These are phyloP conservation scores for Beauveria bassiana DNA, from an alignment of 2,329 filamentous ascomycete species.

Conservation along the genomic window DNA sequence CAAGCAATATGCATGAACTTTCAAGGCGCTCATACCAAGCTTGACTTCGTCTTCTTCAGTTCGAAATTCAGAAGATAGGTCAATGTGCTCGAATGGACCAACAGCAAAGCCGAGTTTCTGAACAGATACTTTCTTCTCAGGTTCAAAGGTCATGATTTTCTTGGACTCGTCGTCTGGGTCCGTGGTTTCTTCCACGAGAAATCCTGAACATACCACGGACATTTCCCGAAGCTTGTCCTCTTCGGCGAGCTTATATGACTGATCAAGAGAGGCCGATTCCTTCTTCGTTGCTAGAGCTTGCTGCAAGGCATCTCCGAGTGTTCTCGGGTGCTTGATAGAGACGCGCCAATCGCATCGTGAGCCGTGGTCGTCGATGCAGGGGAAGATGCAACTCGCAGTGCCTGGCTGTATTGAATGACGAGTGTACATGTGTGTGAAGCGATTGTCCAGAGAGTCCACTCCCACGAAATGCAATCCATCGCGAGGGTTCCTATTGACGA, in stretches of 20 bases:
- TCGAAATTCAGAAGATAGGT: slow-evolving; percentile 75
- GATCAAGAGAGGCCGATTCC: slow-evolving; percentile 26
- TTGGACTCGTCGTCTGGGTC: slow-evolving; percentile 71
- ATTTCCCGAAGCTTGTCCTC: slow-evolving; percentile 86
- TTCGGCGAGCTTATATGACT: slow-evolving; percentile 45
- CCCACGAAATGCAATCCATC: slow-evolving; percentile 93
- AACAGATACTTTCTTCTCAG: slow-evolving; percentile 66
- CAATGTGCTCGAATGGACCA: slow-evolving; percentile 89
- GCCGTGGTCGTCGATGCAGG: slow-evolving; percentile 80
- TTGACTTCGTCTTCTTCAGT: slow-evolving; percentile 89
- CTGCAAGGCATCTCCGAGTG: slow-evolving; percentile 68
- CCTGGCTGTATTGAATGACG: slow-evolving; percentile 72
- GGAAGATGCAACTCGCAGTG: slow-evolving; percentile 78
- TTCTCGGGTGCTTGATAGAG: slow-evolving; percentile 77
- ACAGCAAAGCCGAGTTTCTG: slow-evolving; percentile 91
- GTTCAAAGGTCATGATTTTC: slow-evolving; percentile 81
- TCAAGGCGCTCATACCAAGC: slow-evolving; percentile 78
- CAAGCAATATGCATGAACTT: slow-evolving; percentile 85
- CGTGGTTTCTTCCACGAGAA: slow-evolving; percentile 72
- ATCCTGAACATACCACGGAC: slow-evolving; percentile 84
- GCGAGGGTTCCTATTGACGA: slow-evolving; percentile 63
- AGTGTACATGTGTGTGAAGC: slow-evolving; percentile 90
- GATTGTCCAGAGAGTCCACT: slow-evolving; percentile 65
- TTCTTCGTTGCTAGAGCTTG: slow-evolving; percentile 37
- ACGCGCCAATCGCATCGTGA: slow-evolving; percentile 82